Evolutionary conservation across 1,139 yeast species (phyloP).

Genomic region (Saccharomyces hybrid): DNA sequence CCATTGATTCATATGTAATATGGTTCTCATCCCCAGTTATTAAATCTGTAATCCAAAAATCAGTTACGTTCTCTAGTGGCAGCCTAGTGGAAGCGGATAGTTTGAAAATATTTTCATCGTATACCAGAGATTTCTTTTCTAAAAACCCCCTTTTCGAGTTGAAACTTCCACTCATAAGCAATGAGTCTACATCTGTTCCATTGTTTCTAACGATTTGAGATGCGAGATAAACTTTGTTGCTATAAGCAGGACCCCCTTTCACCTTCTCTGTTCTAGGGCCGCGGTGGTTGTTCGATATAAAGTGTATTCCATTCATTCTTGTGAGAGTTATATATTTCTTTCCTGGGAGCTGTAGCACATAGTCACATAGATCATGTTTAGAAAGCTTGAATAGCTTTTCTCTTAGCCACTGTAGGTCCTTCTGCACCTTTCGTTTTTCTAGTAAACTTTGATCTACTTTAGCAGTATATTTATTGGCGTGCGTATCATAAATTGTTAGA

Average conservation of each 20-base stretch:
- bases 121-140: background rate
- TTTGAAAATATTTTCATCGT: background rate
- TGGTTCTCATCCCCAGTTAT: background rate
- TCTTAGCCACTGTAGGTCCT: background rate
- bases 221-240: background rate
- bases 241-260: background rate
- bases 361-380: background rate
- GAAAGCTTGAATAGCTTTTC: background rate
- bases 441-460: background rate
- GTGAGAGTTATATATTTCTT: background rate
- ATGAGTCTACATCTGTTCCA: background rate
- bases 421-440: background rate
- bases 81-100: background rate
- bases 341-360: background rate
- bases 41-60: background rate
- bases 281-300: background rate
- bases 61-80: background rate
- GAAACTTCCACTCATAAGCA: background rate
- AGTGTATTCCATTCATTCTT: background rate
- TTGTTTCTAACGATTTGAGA: background rate
- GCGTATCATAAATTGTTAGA: background rate
- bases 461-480: background rate
- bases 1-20: background rate
- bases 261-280: background rate
- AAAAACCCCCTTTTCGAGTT: background rate